A percentile compares a stretch with the other conserved stretches of the same genome.
phyloP scores from a whole-genome alignment of 768 basidiomycete species.

The Auriculariales sp. region DNA sequence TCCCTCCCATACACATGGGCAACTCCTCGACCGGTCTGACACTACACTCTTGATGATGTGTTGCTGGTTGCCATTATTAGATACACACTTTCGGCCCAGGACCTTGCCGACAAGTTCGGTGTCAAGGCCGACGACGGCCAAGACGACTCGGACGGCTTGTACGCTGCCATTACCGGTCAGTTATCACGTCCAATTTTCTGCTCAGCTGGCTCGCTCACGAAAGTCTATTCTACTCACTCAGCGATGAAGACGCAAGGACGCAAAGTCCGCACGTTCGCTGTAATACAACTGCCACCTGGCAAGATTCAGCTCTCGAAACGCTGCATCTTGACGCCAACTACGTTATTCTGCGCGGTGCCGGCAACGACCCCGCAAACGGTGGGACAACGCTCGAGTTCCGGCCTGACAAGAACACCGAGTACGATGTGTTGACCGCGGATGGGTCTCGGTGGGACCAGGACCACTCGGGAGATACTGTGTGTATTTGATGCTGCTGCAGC shows the following conservation, averaged over 20 bases:
- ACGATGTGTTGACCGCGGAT: not conserved
- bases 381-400: not conserved
- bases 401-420: not conserved
- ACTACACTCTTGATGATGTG: no score
- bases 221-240: no score
- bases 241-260: no score
- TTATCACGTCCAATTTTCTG: no score
- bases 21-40: no score
- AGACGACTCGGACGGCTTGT: not conserved
- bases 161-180: not conserved
- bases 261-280: not conserved
- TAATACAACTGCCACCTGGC: not conserved
- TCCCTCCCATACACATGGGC: no score
- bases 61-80: no score
- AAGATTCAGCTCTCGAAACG: not conserved
- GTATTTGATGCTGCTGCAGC: not conserved
- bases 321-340: not conserved
- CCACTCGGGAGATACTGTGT: no score
- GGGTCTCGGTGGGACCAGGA: not conserved
- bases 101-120: not conserved
- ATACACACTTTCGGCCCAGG: not conserved
- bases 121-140: not conserved
- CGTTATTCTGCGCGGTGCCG: not conserved
- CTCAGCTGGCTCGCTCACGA: no score
- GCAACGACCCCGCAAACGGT: not conserved